Conservation (phyloP, 225 moss, liverwort and hornwort genomes). For the Asterella californica region DNA sequence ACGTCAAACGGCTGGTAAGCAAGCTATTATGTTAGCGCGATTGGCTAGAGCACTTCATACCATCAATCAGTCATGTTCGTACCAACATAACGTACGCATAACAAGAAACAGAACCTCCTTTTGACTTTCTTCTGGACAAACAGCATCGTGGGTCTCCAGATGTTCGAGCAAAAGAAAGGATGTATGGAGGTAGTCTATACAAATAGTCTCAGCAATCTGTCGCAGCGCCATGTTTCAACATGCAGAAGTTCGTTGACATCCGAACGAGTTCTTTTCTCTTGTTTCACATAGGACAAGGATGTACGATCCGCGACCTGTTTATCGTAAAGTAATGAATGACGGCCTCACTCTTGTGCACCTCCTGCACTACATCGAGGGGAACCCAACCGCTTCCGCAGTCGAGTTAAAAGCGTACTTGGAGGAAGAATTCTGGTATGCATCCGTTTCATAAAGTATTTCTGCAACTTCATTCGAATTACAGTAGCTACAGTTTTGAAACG, state of each 20-base stretch:
- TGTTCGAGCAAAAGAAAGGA: neutral
- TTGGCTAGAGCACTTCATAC: neutral
- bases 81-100: neutral
- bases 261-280: neutral
- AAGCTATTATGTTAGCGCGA: slow-evolving; percentile 15
- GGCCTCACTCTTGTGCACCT: slow-evolving; percentile 26
- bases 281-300: slow-evolving; percentile 18
- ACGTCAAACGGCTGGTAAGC: neutral
- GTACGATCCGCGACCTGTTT: neutral
- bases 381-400: slow-evolving; percentile 13
- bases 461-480: neutral
- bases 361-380: slow-evolving; percentile 24
- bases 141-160: neutral
- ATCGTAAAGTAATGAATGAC: slow-evolving; percentile 13
- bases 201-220: neutral
- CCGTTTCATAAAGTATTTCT: neutral
- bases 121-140: too few relatives aligned
- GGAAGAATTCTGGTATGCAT: slow-evolving; percentile 23
- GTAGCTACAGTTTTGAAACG: neutral
- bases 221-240: neutral
- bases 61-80: neutral
- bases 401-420: slow-evolving; percentile 14
- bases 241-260: neutral
- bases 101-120: neutral
- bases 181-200: neutral